Base-by-base conservation (phyloP, 805 yeast genomes). In the Lipomyces starkeyi region DNA sequence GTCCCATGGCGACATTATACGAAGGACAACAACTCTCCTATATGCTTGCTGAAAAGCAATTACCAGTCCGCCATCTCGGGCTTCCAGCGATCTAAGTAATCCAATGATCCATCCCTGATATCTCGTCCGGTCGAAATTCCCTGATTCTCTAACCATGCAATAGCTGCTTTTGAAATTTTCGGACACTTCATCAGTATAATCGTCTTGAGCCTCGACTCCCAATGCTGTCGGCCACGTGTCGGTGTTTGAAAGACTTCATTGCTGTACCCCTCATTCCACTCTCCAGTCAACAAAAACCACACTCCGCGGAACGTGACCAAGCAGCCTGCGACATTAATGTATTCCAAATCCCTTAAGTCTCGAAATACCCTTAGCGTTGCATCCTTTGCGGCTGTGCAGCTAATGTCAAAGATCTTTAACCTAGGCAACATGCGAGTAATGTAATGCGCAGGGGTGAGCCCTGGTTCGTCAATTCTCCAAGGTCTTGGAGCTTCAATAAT, bases 301-400 rank as follows among this genome's bases (percentile, higher is more conserved):
- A 64, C 20, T 1, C 67, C 67, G 5, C 47, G 20, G 2, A 60
- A 22, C 3, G 67, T 27, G 17, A 64, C 29, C 3, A 35, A 22
- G 29, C 63, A 58, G 4, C 67, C 67, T 2, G 67, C 59, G 2
- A 64, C 32, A 35, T 64, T 63, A 14, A 64, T 14, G 27, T 59
- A 64, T 29, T 64, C 63, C 25, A 64, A 34, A 2, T 49, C 43
- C 22, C n/a, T 8, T 25, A 59, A n/a, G 4, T 20, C 37, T 14
- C 61, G 22, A 32, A 64, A 35, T 17, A 34, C 47, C 14, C 52
- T n/a, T 56, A 64, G 8, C 9, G 53, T 20, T n/a, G 34, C 27
- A 37, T 64, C 67, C 11, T 56, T 27, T 7, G 57, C n/a, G 13
- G 22, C 47, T 17, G 64, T 60, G n/a, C 64, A 60, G 17, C 67